Conservation (phyloP, 2,329 filamentous ascomycete genomes). For the Ascomycota sp. region DNA sequence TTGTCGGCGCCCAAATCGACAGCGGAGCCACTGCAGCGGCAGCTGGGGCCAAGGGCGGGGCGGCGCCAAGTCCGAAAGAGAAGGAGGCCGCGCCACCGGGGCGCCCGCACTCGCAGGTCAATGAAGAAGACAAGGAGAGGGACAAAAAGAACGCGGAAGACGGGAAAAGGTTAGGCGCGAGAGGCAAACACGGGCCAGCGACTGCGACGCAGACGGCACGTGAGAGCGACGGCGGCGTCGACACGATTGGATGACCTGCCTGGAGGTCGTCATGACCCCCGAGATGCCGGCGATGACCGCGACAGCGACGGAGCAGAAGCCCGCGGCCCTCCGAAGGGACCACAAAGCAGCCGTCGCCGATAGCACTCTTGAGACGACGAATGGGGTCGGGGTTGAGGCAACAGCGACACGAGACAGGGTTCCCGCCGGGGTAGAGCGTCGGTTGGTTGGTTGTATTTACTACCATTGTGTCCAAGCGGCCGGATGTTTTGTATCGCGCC, state of each 20-base stretch:
- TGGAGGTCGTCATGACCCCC: conserved; percentile 2
- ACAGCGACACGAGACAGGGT: too few species aligned
- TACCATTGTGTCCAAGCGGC: too few species aligned
- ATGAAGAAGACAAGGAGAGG: conserved; percentile 17
- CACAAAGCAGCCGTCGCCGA: too few species aligned
- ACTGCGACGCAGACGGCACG: not conserved
- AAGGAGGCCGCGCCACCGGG: not conserved
- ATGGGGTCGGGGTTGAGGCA: too few species aligned
- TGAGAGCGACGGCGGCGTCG: not conserved
- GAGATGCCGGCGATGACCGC: conserved; percentile 18
- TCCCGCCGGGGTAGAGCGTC: too few species aligned
- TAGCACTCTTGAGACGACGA: too few species aligned
- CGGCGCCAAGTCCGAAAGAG: conserved; percentile 4
- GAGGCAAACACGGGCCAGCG: not conserved
- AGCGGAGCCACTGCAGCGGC: conserved; percentile 15
- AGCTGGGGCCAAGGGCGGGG: conserved; percentile 10
- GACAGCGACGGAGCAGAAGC: too few species aligned
- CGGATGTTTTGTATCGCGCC: too few species aligned
- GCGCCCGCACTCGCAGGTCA: conserved; percentile 15
- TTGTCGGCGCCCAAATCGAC: conserved; percentile 49
- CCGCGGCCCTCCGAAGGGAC: too few species aligned
- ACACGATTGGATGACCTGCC: conserved; percentile 2
- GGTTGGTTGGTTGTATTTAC: too few species aligned
- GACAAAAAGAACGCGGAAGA: conserved; percentile 13
- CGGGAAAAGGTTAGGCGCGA: conserved; percentile 1